Percentiles rank a stretch among this genome's conserved stretches.
Conservation (phyloP, 805 yeast species). For the Clavispora carvajalis region DNA sequence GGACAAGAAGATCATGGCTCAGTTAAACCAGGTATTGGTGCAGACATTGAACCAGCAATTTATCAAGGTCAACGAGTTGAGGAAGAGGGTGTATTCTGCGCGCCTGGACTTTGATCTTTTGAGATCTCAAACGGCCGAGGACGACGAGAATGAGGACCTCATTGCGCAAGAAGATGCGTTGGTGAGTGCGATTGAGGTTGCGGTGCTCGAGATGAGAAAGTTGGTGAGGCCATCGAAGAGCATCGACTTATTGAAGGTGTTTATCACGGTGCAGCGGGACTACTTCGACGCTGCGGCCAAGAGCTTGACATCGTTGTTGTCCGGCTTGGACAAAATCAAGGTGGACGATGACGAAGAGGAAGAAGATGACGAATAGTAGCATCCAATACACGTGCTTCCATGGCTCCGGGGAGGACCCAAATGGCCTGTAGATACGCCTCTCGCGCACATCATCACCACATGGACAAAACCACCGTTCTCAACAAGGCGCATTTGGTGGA, state of each 20-base stretch:
- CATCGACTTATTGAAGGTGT: slow-evolving; percentile 58
- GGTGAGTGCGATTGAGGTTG: slow-evolving; percentile 70
- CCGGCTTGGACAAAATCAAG: slow-evolving; percentile 30
- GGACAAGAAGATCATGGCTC: slow-evolving; percentile 56
- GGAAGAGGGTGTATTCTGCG: slow-evolving; percentile 65
- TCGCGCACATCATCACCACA: not conserved
- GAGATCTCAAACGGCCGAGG: slow-evolving; percentile 46
- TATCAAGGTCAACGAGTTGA: slow-evolving; percentile 52
- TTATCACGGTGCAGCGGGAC: slow-evolving; percentile 64
- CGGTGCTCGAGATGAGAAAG: slow-evolving; percentile 74
- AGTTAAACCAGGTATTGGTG: slow-evolving; percentile 54
- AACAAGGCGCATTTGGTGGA: slow-evolving; percentile 34
- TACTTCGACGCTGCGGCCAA: slow-evolving; percentile 40
- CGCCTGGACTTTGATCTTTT: slow-evolving; percentile 66
- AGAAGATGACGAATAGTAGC: slow-evolving; percentile 12
- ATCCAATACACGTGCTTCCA: not conserved
- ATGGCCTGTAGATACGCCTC: not conserved
- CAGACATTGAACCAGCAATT: slow-evolving; percentile 52
- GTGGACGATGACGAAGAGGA: slow-evolving; percentile 34
- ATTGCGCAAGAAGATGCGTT: slow-evolving; percentile 69
- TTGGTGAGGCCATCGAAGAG: slow-evolving; percentile 64
- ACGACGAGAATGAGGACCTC: slow-evolving; percentile 46
- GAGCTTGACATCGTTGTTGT: slow-evolving; percentile 27
- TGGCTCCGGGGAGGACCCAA: too few species aligned
- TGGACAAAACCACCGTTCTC: slow-evolving; percentile 15